Percentiles rank a stretch among this genome's conserved stretches.
Conservation (phyloP, 2,329 filamentous ascomycete species). For the Aspergillus spinulosporus region DNA sequence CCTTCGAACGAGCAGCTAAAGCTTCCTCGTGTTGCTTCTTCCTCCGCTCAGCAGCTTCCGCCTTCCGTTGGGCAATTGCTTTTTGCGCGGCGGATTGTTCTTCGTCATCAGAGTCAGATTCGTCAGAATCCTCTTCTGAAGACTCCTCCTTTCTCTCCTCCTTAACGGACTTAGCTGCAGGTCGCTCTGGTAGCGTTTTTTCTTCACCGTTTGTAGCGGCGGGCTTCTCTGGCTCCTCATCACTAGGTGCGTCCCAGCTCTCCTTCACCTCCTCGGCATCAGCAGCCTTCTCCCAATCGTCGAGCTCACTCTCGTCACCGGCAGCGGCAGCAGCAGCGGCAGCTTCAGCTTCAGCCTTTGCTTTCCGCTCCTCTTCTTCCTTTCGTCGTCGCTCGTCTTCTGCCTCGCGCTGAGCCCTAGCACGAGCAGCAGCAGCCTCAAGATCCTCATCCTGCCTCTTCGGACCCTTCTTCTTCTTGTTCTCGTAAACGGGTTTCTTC, state of each 20-base stretch:
- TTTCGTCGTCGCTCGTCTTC: slow-evolving; percentile 60
- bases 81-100: slow-evolving; percentile 70
- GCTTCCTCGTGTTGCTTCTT: slow-evolving; percentile 91
- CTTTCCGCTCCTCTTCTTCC: slow-evolving; percentile 74
- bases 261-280: slow-evolving; percentile 81
- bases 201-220: slow-evolving; percentile 19
- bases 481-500: slow-evolving; percentile 74
- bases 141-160: slow-evolving; percentile 34
- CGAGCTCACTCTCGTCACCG: slow-evolving; percentile 58
- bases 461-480: slow-evolving; percentile 72
- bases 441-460: slow-evolving; percentile 61
- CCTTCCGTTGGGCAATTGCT: slow-evolving; percentile 76
- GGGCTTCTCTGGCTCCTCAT: slow-evolving; percentile 59
- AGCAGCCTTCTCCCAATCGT: slow-evolving; percentile 86
- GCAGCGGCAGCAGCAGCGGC: slow-evolving; percentile 57
- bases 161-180: slow-evolving; percentile 27
- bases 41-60: slow-evolving; percentile 82
- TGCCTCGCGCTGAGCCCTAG: slow-evolving; percentile 47
- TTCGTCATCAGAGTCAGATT: slow-evolving; percentile 71
- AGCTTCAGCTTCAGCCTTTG: slow-evolving; percentile 74
- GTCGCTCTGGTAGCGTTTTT: slow-evolving; percentile 17
- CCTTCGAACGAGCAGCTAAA: slow-evolving; percentile 83
- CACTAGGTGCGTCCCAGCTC: slow-evolving; percentile 75
- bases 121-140: slow-evolving; percentile 56
- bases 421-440: slow-evolving; percentile 50